Base-by-base conservation (phyloP, 169 alveolate genomes). In the Plasmodium gonderi region DNA sequence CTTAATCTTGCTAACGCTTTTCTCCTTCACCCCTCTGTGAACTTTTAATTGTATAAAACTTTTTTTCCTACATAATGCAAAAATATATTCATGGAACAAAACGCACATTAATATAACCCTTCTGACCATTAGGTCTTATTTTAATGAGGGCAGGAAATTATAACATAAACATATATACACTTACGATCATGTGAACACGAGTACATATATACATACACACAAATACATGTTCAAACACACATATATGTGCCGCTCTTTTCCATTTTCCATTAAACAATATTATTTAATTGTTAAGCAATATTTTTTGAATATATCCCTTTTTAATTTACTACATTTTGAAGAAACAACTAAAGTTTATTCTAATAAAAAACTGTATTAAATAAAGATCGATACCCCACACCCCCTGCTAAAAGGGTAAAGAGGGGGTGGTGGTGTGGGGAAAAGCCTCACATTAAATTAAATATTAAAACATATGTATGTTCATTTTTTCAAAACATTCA, bases 1-100 rank as follows among this genome's bases (percentile, higher is more conserved):
- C 83, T 69, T n/a, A 68, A 40, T 40, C 83, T 83, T 83, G 92
- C 92, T 2, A 47, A 47, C 23, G 92, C 72, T 72, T 83, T 83
- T 83, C 69, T 83, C 36, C 45, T 83, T 40, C 92, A 83, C 60
- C 92, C 92, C 2, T 69, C 92, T 47, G 54, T 83, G 26, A 83
- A 68, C 3, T 83, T 83, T 83, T 83, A 83, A 83, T n/a, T 31
- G 31, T 47, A 83, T 29, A 20, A 33, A n/a, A 29, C 49, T 14
- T n/a, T 42, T 69, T 29, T 78, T 31, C 45, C 26, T 49, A 11
- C 11, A n/a, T 79, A 3, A 14, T 79, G 17, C 1, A 9, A 11
- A 14, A 11, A 23, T 29, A 36, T 8, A 29, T 60, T 29, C 40
- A 60, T 60, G 26, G 14, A 51, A 72, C 20, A 47, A n/a, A 23